Evolutionary conservation across 768 basidiomycete species (phyloP).

Genomic region (Suillus lakei): DNA sequence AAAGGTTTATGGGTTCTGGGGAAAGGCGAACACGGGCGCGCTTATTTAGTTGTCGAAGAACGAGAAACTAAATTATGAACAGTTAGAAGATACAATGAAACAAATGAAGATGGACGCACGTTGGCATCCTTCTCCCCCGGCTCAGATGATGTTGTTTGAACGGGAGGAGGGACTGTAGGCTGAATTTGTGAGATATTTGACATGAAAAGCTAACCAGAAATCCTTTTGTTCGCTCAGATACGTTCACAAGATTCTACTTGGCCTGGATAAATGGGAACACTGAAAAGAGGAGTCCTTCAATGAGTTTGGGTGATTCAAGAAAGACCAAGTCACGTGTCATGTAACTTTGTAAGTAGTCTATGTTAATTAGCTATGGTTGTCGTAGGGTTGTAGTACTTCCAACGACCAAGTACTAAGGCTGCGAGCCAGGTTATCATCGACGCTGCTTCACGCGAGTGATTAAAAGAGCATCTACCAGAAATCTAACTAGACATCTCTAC

Average conservation of each 20-base stretch:
- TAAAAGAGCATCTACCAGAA: background rate
- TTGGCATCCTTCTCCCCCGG: constrained; percentile 36
- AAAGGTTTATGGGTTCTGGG: constrained; percentile 47
- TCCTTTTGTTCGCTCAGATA: background rate
- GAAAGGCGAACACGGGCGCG: constrained; percentile 70
- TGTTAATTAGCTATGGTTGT: background rate
- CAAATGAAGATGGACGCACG: constrained; percentile 20
- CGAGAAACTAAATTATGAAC: constrained; percentile 38
- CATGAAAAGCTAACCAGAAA: constrained; percentile 20
- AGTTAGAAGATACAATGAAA: constrained; percentile 12
- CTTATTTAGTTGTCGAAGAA: constrained; percentile 54
- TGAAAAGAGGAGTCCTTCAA: background rate
- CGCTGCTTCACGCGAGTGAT: background rate
- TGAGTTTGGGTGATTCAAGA: background rate
- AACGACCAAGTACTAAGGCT: background rate
- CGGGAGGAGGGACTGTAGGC: constrained; percentile 23
- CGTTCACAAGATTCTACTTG: background rate
- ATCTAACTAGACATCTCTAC: background rate
- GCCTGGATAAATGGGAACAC: background rate
- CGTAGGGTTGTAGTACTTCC: too few relatives aligned
- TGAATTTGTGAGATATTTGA: constrained; percentile 39
- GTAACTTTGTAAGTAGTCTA: background rate
- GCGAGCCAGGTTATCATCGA: background rate
- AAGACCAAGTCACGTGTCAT: background rate
- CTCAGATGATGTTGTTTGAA: constrained; percentile 29